These are phyloP conservation scores for Desmodesmus armatus DNA, from an alignment of 139 green algal species.

Conservation along the genomic window DNA sequence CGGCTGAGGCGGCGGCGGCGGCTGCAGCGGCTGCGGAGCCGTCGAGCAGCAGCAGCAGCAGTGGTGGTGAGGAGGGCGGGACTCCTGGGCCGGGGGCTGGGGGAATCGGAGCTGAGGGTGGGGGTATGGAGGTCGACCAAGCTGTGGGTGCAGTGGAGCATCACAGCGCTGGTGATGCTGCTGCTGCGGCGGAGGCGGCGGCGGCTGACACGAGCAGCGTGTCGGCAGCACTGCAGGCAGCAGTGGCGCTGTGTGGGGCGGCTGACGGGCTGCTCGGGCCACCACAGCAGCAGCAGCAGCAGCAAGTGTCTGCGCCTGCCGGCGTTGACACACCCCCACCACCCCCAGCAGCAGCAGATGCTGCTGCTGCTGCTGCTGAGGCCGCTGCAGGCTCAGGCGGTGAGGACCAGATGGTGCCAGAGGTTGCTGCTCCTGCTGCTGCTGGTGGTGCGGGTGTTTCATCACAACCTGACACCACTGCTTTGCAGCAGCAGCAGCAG, in stretches of 20 bases:
- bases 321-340: not conserved
- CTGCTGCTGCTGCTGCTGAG: not conserved
- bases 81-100: too few relatives aligned
- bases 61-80: too few relatives aligned
- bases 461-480: too few relatives aligned
- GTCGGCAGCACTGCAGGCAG: too few relatives aligned
- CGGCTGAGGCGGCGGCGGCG: not conserved
- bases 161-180: too few relatives aligned
- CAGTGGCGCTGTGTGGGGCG: too few relatives aligned
- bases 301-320: not conserved
- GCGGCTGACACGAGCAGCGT: not conserved
- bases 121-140: too few relatives aligned
- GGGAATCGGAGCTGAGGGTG: too few relatives aligned
- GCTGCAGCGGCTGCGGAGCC: not conserved
- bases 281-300: constrained; percentile 10
- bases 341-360: not conserved
- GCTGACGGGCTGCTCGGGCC: too few relatives aligned
- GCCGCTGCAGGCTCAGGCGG: not conserved
- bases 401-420: not conserved
- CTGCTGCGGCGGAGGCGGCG: not conserved
- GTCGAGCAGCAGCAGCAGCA: constrained; percentile 2
- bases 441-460: not conserved
- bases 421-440: not conserved
- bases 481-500: constrained; percentile 31
- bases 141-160: too few relatives aligned